Base-by-base conservation (phyloP, 768 basidiomycete genomes). In the Termitomyces sp. region DNA sequence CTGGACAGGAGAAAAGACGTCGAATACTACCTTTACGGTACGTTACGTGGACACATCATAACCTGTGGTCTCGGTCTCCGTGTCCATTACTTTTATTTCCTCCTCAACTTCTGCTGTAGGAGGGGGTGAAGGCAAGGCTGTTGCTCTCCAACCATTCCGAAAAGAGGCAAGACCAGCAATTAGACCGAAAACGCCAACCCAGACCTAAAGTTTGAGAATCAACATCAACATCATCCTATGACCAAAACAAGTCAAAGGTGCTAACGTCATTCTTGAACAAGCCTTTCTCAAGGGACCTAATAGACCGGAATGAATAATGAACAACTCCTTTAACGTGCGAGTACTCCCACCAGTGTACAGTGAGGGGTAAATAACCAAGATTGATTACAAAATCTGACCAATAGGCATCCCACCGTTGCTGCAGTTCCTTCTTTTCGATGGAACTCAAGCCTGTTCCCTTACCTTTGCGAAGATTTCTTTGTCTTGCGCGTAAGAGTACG, bases 301-400 rank as follows among this genome's bases (percentile, higher is more conserved):
- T 24, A 39, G 31, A n/a, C 41, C 41, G 33, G n/a, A 4, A 34
- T 52, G n/a, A 58, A 15, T 49, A 41, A 42, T 55, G 34, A 31
- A 47, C n/a, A 6, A 30, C 50, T 51, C 44, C 4, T 24, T 22
- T 31, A 15, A 55, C 8, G n/a, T 48, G 6, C 9, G 50, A 18
- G 30, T 39, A 8, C 15, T 61, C 82, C 55, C 63, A 91, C 93
- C 92, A 94, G 69, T 96, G 94, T 57, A 93, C 70, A 2, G 93
- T 90, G 52, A 91, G 70, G 4, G 93, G 94, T n/a, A 93, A 73
- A 68, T 92, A 89, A 27, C 84, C 84, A 8, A 88, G 61, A 67
- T 93, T 93, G 51, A 84, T 82, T 15, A 89, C 69, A 12, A 89
- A 69, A 60, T 93, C 91, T 53, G 83, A 87, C 81, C 84, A 85